These are phyloP conservation scores for Coemansia erecta DNA, from an alignment of 192 early-diverging fungal genomes.

Conservation along the genomic window DNA sequence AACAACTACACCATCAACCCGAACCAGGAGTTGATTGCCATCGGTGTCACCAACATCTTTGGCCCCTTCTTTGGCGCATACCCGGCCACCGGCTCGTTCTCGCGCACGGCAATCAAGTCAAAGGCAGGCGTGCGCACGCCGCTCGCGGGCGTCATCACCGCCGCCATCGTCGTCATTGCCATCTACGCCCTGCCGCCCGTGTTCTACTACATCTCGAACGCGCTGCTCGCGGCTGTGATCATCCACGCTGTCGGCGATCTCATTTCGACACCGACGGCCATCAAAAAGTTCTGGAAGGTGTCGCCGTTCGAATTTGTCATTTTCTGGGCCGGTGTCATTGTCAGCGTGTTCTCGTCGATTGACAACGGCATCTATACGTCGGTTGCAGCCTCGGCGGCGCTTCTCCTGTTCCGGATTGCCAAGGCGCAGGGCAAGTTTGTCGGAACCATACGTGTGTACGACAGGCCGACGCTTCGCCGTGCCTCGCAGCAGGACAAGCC, in stretches of 20 bases:
- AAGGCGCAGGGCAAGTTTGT: constrained; percentile 50
- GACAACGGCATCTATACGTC: constrained; percentile 81
- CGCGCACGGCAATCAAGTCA: constrained; percentile 88
- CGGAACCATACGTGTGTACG: constrained; percentile 40
- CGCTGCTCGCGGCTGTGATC: constrained; percentile 79
- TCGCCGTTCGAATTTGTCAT: constrained; percentile 52
- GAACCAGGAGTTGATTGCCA: constrained; percentile 87
- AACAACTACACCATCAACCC: constrained; percentile 81
- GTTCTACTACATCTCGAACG: constrained; percentile 84
- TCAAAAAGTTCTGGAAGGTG: constrained; percentile 66
- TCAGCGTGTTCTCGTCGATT: constrained; percentile 56
- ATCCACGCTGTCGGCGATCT: constrained; percentile 83
- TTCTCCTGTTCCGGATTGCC: constrained; percentile 80
- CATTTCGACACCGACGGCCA: constrained; percentile 59
- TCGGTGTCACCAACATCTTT: constrained; percentile 84
- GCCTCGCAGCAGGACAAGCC: not conserved
- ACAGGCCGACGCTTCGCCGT: constrained; percentile 3
- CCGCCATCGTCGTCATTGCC: constrained; percentile 74
- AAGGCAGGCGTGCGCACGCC: constrained; percentile 84
- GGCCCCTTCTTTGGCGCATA: constrained; percentile 86
- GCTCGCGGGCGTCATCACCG: constrained; percentile 75
- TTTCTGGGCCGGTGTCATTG: constrained; percentile 53
- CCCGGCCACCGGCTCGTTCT: constrained; percentile 91
- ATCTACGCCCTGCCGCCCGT: constrained; percentile 78
- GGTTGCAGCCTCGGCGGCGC: constrained; percentile 62